These are phyloP conservation scores for Mortierella sp. DNA, from an alignment of 371 early-diverging fungal species.

Conservation along the genomic window DNA sequence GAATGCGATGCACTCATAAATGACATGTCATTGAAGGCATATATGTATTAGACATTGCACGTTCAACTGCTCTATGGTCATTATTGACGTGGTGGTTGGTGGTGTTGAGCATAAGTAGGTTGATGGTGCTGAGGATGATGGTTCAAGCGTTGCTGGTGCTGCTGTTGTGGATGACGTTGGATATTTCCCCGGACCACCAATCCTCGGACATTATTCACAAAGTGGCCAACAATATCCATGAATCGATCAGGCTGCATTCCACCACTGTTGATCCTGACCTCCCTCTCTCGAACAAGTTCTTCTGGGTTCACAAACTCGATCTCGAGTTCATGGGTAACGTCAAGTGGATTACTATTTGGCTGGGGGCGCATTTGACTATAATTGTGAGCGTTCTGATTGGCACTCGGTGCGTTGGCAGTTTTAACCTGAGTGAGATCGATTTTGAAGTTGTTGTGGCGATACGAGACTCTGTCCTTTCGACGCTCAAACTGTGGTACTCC, in stretches of 20 bases:
- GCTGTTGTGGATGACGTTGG: conserved; percentile 10
- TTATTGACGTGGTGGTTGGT: too few relatives aligned
- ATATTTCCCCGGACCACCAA: conserved; percentile 19
- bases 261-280: conserved; percentile 45
- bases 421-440: conserved; percentile 84
- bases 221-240: conserved; percentile 60
- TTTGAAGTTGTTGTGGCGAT: conserved; percentile 76
- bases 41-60: too few relatives aligned
- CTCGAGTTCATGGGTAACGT: conserved; percentile 71
- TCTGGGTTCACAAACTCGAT: conserved; percentile 65
- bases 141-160: conserved; percentile 9
- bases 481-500: conserved; percentile 63
- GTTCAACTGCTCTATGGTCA: too few relatives aligned
- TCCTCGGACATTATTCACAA: conserved; percentile 69
- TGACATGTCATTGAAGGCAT: too few relatives aligned
- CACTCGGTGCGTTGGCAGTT: conserved; percentile 28
- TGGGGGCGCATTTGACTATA: conserved; percentile 36
- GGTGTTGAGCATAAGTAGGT: conserved; percentile 3
- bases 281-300: conserved; percentile 55
- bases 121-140: conserved; percentile 18
- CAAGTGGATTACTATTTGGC: not conserved
- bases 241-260: conserved; percentile 60
- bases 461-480: conserved; percentile 80
- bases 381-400: conserved; percentile 3
- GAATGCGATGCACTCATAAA: too few relatives aligned